Base-by-base conservation (phyloP, 2,329 filamentous ascomycete species). In the Cercospora sp. region DNA sequence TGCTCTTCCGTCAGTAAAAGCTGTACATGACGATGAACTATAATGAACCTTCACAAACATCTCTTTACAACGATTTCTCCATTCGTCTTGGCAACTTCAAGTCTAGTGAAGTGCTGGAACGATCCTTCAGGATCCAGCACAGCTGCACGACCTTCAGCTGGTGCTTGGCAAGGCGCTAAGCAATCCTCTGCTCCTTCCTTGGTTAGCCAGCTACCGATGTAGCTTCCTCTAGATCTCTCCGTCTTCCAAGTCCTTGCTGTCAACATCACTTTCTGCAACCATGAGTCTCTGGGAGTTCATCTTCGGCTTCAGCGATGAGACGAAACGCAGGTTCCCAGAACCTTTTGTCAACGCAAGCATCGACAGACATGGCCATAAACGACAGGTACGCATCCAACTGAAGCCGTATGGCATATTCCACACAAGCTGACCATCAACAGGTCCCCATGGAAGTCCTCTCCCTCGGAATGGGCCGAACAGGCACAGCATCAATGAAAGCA, bases 301-400 rank as follows among this genome's bases (percentile, higher is more conserved):
- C 49, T 72, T 70, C 61, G 70, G 69, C 65, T 69, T 71, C 67
- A 63, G 37, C 57, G 60, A 66, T n/a, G 63, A 67, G 10, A 72
- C 69, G 1, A 71, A 69, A 51, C 53, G 45, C 21, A 66, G 53
- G 86, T 74, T 79, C 37, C 70, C 70, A 5, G 62, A 65, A 10
- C 37, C 87, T 73, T 87, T 89, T 78, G 89, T 60, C 24, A 81
- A 79, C 71, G 87, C 89, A 73, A 89, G 87, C 74, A 89, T 91
- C 76, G 87, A 91, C 78, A 83, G 86, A 59, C 83, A 86, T 69
- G 80, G 87, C 80, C 49, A 30, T 16, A 37, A 28, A 10, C 65
- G 65, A 37, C 30, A 61, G 26, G 65, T 55, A 61, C 12, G 37
- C 30, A 45, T 1, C 21, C n/a, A 12, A 13, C 45, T 34, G 18